Conservation (phyloP, 2,329 filamentous ascomycete species). For the Epichloe coenophiala region DNA sequence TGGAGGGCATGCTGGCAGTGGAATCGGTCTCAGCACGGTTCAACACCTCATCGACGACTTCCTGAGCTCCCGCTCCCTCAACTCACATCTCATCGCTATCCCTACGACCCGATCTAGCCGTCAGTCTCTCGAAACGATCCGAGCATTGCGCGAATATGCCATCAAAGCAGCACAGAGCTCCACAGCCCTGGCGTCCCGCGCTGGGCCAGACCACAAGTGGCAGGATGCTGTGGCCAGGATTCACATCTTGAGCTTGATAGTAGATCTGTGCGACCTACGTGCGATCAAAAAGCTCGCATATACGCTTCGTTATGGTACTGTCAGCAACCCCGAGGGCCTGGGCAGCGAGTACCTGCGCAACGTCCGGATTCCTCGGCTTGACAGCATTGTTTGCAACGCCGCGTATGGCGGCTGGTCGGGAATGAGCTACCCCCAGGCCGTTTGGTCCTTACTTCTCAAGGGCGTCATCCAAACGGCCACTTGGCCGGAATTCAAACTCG, state of each 20-base stretch:
- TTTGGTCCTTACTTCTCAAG: constrained; percentile 37
- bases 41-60: constrained; percentile 85
- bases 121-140: constrained; percentile 64
- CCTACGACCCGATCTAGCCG: constrained; percentile 64
- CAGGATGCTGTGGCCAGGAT: constrained; percentile 34
- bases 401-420: constrained; percentile 78
- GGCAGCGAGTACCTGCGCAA: constrained; percentile 24
- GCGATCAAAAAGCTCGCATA: constrained; percentile 36
- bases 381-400: constrained; percentile 73
- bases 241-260: constrained; percentile 43
- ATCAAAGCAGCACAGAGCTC: constrained; percentile 28
- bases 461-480: constrained; percentile 57
- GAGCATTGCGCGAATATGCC: constrained; percentile 47
- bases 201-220: constrained; percentile 19
- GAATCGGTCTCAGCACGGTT: constrained; percentile 73
- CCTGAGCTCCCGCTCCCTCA: constrained; percentile 51
- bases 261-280: constrained; percentile 47
- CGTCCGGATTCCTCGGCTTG: constrained; percentile 53
- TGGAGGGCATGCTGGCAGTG: constrained; percentile 36
- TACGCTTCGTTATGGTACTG: constrained; percentile 27
- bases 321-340: constrained; percentile 31
- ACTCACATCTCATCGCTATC: constrained; percentile 62
- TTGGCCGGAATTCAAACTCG: constrained; percentile 65
- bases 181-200: constrained; percentile 22
- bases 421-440: constrained; percentile 52